Evolutionary conservation across 1,139 yeast genomes (phyloP), one percentile per base, ranked within the genome.

Genomic region (Wickerhamiella infanticola): DNA sequence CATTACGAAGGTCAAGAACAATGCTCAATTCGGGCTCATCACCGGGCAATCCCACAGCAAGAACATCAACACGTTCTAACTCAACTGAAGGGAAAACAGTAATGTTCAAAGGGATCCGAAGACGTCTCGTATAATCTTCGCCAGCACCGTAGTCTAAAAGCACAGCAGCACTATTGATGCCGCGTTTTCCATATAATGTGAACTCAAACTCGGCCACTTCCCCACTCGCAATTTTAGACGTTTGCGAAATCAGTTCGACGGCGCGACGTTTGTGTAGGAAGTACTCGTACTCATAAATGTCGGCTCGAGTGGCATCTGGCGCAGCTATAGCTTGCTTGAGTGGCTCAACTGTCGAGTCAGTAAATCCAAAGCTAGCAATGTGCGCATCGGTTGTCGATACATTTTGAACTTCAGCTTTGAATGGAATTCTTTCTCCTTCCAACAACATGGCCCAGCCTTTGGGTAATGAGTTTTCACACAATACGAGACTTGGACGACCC

Each of bases 231-330:
- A 62, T 48, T 9, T 40, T 5, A 9, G 27, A 41, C 7, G 40
- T 43, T 8, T 50, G 41, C 1, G 56, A 47, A 1, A 48, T 41
- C 8, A 54, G 48, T 24, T 51, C 50, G 51, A 84, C 69, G 0
- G 94, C 79, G 42, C 73, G 74, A 48, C 75, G 72, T 49, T 73
- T 69, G 42, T 78, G 61, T 47, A 83, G 59, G 52, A 73, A 73
- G 68, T 81, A 80, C 57, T 84, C 95, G 45, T 81, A 68, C 57
- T 85, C 95, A 59, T 82, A 77, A 3, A 77, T 64, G 46, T 83
- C 94, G 46, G 73, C 69, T 0, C 79, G 73, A 0, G 79, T 73
- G 8, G 74, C 59, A 1, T 65, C 65, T 49, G 67, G 73, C 42
- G 62, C 63, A 4, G 62, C 51, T 35, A 75, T 60, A 9, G 73